Evolutionary conservation across 2,329 filamentous ascomycete genomes (phyloP).

Genomic region (Grosmannia huntii): DNA sequence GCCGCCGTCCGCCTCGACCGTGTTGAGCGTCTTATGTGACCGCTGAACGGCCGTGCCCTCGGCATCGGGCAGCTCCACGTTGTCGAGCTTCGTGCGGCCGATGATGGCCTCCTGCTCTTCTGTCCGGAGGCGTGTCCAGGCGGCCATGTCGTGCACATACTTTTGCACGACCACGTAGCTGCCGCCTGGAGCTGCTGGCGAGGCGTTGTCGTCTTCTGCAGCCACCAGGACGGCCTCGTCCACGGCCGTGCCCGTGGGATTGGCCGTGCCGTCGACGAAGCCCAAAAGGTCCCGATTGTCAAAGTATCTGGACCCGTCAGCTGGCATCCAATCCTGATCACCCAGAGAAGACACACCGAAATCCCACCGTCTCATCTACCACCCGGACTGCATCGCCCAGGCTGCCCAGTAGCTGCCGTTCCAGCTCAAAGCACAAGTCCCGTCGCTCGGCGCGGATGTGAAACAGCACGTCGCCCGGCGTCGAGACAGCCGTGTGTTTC

Average conservation of each 20-base stretch:
- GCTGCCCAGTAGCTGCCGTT: conserved; percentile 36
- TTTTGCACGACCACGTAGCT: conserved; percentile 49
- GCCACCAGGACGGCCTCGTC: conserved; percentile 28
- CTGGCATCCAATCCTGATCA: too few relatives aligned
- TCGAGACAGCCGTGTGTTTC: conserved; percentile 38
- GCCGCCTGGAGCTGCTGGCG: conserved; percentile 29
- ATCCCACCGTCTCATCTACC: conserved; percentile 40
- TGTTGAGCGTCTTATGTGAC: conserved; percentile 42
- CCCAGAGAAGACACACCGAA: conserved; percentile 26
- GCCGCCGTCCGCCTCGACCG: conserved; percentile 36
- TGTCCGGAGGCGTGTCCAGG: conserved; percentile 30
- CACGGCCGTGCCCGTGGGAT: conserved; percentile 35
- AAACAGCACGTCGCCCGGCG: conserved; percentile 43
- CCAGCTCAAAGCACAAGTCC: conserved; percentile 46
- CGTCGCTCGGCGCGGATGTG: conserved; percentile 44
- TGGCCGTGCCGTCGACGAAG: conserved; percentile 48
- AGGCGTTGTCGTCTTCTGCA: conserved; percentile 16
- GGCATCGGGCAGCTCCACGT: conserved; percentile 39
- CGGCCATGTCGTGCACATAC: conserved; percentile 38
- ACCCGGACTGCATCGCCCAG: conserved; percentile 34
- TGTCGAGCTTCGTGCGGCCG: conserved; percentile 44
- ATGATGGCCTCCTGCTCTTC: conserved; percentile 44
- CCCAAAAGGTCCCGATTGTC: conserved; percentile 45
- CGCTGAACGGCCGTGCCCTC: conserved; percentile 24
- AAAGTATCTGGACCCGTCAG: conserved; percentile 28